Base-by-base conservation (phyloP, 2,329 filamentous ascomycete genomes). In the Grosmannia penicillata region DNA sequence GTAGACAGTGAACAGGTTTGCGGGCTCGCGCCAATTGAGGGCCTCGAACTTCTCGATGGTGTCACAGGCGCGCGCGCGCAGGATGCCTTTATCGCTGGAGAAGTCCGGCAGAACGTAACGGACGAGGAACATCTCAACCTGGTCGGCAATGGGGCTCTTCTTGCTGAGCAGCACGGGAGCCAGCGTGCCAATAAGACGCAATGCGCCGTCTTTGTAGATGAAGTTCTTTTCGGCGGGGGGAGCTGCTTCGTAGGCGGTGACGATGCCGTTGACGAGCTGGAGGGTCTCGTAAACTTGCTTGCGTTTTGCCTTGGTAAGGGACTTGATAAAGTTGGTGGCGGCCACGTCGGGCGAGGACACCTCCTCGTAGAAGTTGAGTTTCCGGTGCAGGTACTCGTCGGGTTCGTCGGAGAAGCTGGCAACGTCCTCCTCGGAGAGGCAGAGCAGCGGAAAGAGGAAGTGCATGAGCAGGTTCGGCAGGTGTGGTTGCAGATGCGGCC, bases 31-130 rank as follows among this genome's bases (percentile, higher is more conserved):
- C 72, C 96, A 98, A 56, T 98, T 82, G 45, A 96, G 76, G 58
- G 89, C 80, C 62, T 96, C 87, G 48, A 96, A 98, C 62, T 96
- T 96, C 66, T 96, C 91, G 43, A 98, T 75, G 0, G 89, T 95
- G 56, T 98, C 89, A 60, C 91, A 98, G 47, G 91, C 91, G 47
- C 91, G 80, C 25, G 91, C 91, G 41, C 91, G 82, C 35, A 98
- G 75, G 63, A 87, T 96, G 26, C 89, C 91, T 54, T 93, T 83
- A 13, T 76, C 70, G 60, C 85, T 96, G 50, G 84, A 78, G 66
- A 98, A 98, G 53, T 98, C 91, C 33, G 91, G 91, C 66, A 98
- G 96, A 41, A 98, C 91, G 53, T 96, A 93, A 53, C 89, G 82
- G 38, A 96, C 89, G 48, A 98, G 82, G 68, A 98, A 98, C 59